phyloP scores from a whole-genome alignment of 2,329 filamentous ascomycete species.

The Epichloe typhina region DNA sequence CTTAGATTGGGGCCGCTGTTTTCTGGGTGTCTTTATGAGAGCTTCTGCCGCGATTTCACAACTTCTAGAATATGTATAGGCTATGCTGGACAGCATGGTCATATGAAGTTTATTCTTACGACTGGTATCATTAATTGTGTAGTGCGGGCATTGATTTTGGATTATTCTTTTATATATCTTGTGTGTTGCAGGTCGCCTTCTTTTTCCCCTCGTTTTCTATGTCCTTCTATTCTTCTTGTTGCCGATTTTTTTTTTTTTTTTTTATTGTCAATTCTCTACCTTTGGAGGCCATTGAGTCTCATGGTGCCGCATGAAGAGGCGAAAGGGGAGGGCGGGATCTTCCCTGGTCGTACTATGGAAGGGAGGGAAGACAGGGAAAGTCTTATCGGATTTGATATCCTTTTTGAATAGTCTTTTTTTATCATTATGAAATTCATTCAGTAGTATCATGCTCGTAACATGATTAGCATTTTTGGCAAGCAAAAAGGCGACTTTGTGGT shows the following conservation, averaged over 20 bases:
- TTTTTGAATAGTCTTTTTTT: slow-evolving; percentile 4
- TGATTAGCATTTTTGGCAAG: too few relatives aligned
- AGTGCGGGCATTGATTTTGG: background rate
- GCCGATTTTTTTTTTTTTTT: background rate
- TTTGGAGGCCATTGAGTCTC: background rate
- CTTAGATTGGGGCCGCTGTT: slow-evolving; percentile 12
- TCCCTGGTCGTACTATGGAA: background rate
- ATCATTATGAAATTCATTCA: background rate
- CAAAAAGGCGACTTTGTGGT: too few relatives aligned
- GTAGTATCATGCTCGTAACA: too few relatives aligned
- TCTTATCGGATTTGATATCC: slow-evolving; percentile 3
- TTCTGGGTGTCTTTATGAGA: slow-evolving; percentile 6
- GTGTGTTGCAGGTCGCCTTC: background rate
- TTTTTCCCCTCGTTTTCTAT: background rate
- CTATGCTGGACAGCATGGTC: background rate
- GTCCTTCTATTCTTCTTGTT: background rate
- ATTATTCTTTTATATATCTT: background rate
- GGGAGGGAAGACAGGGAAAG: background rate
- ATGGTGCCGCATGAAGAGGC: background rate
- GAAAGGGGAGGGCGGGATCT: background rate
- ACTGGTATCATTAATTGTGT: background rate
- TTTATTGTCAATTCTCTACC: background rate
- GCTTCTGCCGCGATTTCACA: background rate
- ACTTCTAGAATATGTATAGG: background rate
- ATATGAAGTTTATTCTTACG: slow-evolving; percentile 1